Evolutionary conservation across 176 grass and related monocot genomes (phyloP), one percentile per base, ranked within the genome.

Genomic region (Typha latifolia): DNA sequence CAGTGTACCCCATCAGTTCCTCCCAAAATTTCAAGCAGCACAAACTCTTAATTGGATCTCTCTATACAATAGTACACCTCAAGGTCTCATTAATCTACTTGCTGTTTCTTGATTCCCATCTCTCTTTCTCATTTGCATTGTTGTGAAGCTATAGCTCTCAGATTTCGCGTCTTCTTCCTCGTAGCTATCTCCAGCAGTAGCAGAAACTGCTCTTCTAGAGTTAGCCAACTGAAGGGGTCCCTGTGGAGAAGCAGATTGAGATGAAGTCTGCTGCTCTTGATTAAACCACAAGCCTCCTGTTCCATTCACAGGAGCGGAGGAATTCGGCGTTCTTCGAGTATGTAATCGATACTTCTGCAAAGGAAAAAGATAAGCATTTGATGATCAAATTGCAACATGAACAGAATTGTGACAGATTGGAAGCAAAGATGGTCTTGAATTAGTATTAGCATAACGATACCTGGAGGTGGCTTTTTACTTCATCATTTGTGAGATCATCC

Each of bases 401-500:
- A 52, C 4, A 14, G 12, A 19, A 56, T 5, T 56, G 2, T n/a
- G 14, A 59, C 2, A 59, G 0, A 8, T 22, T 10, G 9, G 7
- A 22, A 22, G 10, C 20, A 59, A 59, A 10, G 53, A 59, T 59
- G 18, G 18, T n/a, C 2, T 8, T 16, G 53, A 59, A 19, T 43
- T 2, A 19, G 53, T 59, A 21, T 19, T 59, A 59, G 10, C 6
- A 43, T 43, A 43, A 43, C 9, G 1, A n/a, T 18, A 59, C 53
- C 53, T 59, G 53, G 53, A 59, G 53, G 20, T 59, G 53, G 53
- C 53, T 59, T 21, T 59, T 59, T 16, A 59, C 53, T 59, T 59
- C 53, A 59, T 59, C 53, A 59, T 59, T 59, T 59, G 53, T 59
- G 53, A 59, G 53, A 21, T 14, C 53, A 59, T 59, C 53, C n/a